Evolutionary conservation across 495 filamentous ascomycete species (phyloP), one percentile per base, ranked within the genome.

Genomic region (Podospora sp.): DNA sequence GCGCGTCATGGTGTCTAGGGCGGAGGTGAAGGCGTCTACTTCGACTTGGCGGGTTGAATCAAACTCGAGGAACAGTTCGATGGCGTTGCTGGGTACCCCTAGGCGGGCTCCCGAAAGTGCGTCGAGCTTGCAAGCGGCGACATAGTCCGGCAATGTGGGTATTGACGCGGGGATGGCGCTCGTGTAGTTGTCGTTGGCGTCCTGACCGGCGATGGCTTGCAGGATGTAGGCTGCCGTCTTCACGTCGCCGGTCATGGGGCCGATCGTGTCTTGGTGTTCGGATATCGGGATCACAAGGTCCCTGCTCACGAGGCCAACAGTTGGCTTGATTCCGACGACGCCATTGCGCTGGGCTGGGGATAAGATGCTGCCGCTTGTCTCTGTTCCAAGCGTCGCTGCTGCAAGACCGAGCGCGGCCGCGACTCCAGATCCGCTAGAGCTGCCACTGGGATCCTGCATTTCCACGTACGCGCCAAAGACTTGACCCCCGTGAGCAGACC

Each of bases 51-150:
- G 21, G 9, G 35, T 4, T 12, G 14, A 0, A 20, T 49, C 33
- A 21, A 62, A 62, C 0, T 50, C 60, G 18, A 49, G 33, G 36
- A 62, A 62, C 2, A 62, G 33, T 35, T 62, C 60, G 9, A 84
- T 71, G 0, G 71, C 68, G 57, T 83, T 84, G 33, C 77, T 68
- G 0, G 83, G 80, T 1, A 85, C 71, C 67, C 89, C 89, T 66
- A 91, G 89, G 33, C 81, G 83, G 77, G 88, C 89, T 60, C 88
- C 88, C 75, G 86, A 86, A 56, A 91, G 79, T 59, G 86, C 85
- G 68, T 78, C 80, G 75, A 85, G 85, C 63, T 75, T 67, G 52
- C 78, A 80, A n/a, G 78, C 73, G 8, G 75, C 72, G 18, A 78
- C 73, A 66, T 85, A 85, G 68, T 84, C 73, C 6, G 81, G 82